Percentiles rank a stretch among this genome's conserved stretches.
phyloP scores from a whole-genome alignment of 2,329 filamentous ascomycete species.

The Ophiocordyceps camponoti-saundersi region DNA sequence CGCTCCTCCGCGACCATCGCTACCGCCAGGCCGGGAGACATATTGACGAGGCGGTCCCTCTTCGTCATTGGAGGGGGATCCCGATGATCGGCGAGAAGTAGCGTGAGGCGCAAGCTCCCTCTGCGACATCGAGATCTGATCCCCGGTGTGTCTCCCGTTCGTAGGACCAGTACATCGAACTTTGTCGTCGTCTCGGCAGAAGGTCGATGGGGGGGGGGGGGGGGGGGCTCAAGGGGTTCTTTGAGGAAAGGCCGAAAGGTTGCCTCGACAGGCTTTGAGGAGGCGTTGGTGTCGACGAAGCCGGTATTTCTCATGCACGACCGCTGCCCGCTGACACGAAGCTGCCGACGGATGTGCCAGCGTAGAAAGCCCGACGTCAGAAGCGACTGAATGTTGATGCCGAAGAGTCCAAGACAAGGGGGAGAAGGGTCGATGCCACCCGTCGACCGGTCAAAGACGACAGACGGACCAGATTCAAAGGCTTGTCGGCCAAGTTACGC shows the following conservation, averaged over 20 bases:
- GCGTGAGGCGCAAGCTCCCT: slow-evolving; percentile 38
- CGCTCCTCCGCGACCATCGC: slow-evolving; percentile 9
- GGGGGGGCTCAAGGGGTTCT: no score
- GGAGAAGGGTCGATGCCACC: no score
- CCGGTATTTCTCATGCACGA: slow-evolving; percentile 14
- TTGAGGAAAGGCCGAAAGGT: slow-evolving; percentile 3
- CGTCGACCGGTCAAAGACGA: no score
- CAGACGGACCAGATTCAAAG: no score
- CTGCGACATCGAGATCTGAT: slow-evolving; percentile 48
- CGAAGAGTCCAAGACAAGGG: slow-evolving; percentile 14
- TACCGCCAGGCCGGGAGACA: slow-evolving; percentile 5
- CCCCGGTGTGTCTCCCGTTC: slow-evolving; percentile 34
- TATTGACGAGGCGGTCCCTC: slow-evolving; percentile 10
- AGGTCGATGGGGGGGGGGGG: no score
- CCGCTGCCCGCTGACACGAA: slow-evolving; percentile 18
- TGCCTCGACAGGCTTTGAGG: slow-evolving; percentile 18
- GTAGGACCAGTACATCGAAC: slow-evolving; percentile 41
- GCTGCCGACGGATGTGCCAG: slow-evolving; percentile 16
- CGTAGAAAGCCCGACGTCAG: slow-evolving; percentile 9
- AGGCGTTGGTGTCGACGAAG: no score
- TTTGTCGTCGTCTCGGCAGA: slow-evolving; percentile 5
- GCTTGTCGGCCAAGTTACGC: neutral
- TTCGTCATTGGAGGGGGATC: slow-evolving; percentile 22
- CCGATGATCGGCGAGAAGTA: slow-evolving; percentile 31
- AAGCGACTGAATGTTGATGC: slow-evolving; percentile 16